Conservation (phyloP, 1,139 yeast species). For the Lodderomyces margitis region DNA sequence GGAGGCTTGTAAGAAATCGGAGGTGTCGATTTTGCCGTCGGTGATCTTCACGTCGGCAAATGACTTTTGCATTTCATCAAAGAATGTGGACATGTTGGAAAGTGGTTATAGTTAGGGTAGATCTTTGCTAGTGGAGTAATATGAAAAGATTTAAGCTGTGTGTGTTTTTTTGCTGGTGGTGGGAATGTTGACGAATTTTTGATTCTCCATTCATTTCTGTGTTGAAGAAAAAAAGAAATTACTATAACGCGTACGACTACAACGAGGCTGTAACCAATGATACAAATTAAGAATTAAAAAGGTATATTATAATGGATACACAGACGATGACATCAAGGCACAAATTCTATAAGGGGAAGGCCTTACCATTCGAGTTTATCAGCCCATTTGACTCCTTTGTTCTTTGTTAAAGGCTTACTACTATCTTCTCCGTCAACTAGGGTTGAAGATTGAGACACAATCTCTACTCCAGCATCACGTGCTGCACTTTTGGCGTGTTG, state of each 20-base stretch:
- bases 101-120: background rate
- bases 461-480: conserved; percentile 16
- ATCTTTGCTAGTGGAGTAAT: too few relatives aligned
- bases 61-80: conserved; percentile 71
- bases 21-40: conserved; percentile 66
- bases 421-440: background rate
- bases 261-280: conserved; percentile 1
- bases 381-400: conserved; percentile 48
- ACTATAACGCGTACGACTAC: conserved; percentile 3
- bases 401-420: background rate
- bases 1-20: conserved; percentile 77
- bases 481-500: background rate
- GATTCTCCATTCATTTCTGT: background rate
- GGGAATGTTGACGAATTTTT: conserved; percentile 1
- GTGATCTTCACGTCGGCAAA: conserved; percentile 71
- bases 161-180: background rate
- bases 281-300: too few relatives aligned
- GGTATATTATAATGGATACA: too few relatives aligned
- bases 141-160: background rate
- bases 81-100: conserved; percentile 61
- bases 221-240: background rate
- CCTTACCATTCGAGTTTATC: conserved; percentile 48
- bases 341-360: background rate
- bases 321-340: too few relatives aligned
- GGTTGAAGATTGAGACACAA: conserved; percentile 9